phyloP scores from a whole-genome alignment of 129 eudicot genomes.

The Ambrosia trifida region DNA sequence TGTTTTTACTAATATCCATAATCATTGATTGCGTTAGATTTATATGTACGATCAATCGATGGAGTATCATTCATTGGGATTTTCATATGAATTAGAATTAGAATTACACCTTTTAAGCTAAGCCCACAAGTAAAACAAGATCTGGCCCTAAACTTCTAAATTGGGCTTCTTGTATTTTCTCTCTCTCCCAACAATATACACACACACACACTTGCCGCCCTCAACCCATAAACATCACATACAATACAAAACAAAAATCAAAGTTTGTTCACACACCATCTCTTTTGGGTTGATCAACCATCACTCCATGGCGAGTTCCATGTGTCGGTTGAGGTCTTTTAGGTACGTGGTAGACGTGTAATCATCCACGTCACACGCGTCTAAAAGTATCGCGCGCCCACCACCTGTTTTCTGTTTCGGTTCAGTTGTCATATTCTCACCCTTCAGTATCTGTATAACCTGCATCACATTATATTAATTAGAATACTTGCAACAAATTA shows the following conservation, averaged over 20 bases:
- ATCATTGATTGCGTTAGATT: too few relatives aligned
- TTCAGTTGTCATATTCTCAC: constrained; percentile 44
- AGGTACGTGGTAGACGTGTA: constrained; percentile 69
- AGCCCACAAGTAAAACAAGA: constrained; percentile 23
- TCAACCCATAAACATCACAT: constrained; percentile 13
- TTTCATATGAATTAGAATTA: not conserved
- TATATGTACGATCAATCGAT: not conserved
- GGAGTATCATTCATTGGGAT: not conserved
- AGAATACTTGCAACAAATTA: not conserved
- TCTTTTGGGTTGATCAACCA: constrained; percentile 2
- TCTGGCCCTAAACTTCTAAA: constrained; percentile 25
- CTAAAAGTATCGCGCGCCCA: constrained; percentile 46
- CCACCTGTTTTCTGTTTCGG: constrained; percentile 50
- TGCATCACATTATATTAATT: constrained; percentile 22
- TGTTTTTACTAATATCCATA: too few relatives aligned
- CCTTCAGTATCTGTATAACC: constrained; percentile 66
- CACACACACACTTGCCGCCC: constrained; percentile 9
- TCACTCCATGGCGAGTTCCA: constrained; percentile 84
- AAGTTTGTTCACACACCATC: constrained; percentile 1
- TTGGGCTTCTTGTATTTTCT: not conserved
- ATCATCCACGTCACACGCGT: constrained; percentile 74
- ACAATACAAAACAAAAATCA: constrained; percentile 4
- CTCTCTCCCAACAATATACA: constrained; percentile 22
- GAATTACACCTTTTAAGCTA: constrained; percentile 29
- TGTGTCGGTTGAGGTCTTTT: constrained; percentile 82